Conservation (phyloP, 495 filamentous ascomycete genomes). For the Thermothielavioides terrestris region DNA sequence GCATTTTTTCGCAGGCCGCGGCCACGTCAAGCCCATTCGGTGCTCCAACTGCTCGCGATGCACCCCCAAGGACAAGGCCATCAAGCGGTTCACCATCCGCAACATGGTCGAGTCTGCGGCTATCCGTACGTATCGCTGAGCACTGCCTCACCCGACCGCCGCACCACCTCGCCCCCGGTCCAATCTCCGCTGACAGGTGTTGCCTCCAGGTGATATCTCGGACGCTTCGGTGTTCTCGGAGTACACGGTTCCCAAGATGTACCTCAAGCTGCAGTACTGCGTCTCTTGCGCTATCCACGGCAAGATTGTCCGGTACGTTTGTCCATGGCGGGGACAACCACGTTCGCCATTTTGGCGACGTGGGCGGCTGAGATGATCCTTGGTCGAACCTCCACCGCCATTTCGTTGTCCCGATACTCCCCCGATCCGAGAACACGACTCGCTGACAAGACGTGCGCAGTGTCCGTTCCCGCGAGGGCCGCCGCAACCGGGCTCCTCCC, state of each 20-base stretch:
- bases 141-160: neutral
- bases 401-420: conserved; percentile 17
- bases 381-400: conserved; percentile 47
- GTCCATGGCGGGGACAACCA: conserved; percentile 32
- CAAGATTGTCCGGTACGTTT: conserved; percentile 98
- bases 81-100: conserved; percentile 99
- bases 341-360: conserved; percentile 28
- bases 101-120: conserved; percentile 99
- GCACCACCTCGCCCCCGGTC: neutral
- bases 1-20: conserved; percentile 46
- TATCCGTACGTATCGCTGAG: conserved; percentile 71
- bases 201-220: conserved; percentile 86
- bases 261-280: conserved; percentile 99
- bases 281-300: conserved; percentile 99
- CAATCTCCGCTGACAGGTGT: conserved; percentile 10
- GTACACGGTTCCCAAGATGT: conserved; percentile 99
- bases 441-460: conserved; percentile 46
- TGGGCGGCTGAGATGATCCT: conserved; percentile 52
- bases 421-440: conserved; percentile 8
- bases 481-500: conserved; percentile 97
- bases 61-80: conserved; percentile 99
- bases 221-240: conserved; percentile 98
- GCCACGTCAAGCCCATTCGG: conserved; percentile 98
- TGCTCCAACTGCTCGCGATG: conserved; percentile 99
- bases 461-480: conserved; percentile 93